Evolutionary conservation across 1,139 yeast species (phyloP), one percentile per base, ranked within the genome.

Genomic region (Barnettozyma hawaiiensis): DNA sequence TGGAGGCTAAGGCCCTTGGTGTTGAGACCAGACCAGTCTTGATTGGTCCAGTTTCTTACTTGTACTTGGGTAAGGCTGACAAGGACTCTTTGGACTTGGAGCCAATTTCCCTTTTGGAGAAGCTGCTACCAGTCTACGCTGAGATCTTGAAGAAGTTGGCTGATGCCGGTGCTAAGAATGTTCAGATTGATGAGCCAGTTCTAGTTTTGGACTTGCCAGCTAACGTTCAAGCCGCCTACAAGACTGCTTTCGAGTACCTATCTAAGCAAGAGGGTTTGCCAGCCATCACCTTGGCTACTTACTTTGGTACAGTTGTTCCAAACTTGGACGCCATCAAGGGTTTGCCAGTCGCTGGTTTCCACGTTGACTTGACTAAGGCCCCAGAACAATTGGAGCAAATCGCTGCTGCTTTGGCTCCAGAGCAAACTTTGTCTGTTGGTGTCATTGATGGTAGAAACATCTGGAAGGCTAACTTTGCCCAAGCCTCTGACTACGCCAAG

Each of bases 291-390:
- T 70, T 92, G 64, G 78, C 98, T 65, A 75, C 97, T 60, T 92
- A 92, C 80, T 92, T 92, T 66, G 98, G 98, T 76, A 96, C 94
- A 63, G 96, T 86, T 59, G 84, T 90, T 73, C 97, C 97, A 73
- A 92, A 92, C 85, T 75, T 90, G 68, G 72, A 72, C 55, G 92
- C 97, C 57, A 76, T 92, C 70, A 80, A 84, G 75, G 82, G 77
- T 58, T 79, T 92, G 65, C 95, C 96, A 63, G 96, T 92, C 59
- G 75, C 92, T 59, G 96, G 95, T 69, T 79, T 82, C 85, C 98
- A 92, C 78, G 86, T 85, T 65, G 98, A 92, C 75, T 86, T 87
- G 60, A 94, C 81, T 67, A 89, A 97, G 78, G 85, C 81, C 58
- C 96, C 98, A 62, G 96, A 85, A 69, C 98, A 92, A 78, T 81